A percentile compares a stretch with the other conserved stretches of the same genome.
Evolutionary conservation across 2,329 filamentous ascomycete genomes (phyloP).

Genomic region (Fulvia fulva): DNA sequence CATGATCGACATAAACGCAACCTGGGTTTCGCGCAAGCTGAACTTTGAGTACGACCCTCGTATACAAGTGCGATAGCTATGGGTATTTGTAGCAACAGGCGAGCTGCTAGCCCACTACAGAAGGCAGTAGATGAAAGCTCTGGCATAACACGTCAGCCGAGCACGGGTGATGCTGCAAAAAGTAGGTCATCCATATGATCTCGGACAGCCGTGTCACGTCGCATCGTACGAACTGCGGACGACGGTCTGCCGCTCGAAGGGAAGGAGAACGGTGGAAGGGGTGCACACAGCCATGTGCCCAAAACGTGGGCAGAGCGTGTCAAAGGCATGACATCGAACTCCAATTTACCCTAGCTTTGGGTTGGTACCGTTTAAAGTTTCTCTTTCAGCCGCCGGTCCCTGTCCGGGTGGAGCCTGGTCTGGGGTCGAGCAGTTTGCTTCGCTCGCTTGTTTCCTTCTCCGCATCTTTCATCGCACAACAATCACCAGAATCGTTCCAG

Average conservation of each 20-base stretch:
- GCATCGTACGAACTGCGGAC: background rate
- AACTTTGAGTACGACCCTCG: background rate
- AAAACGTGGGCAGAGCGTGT: background rate
- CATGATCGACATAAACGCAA: background rate
- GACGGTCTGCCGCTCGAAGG: background rate
- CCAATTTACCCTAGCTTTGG: background rate
- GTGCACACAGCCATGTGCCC: background rate
- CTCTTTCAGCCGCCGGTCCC: background rate
- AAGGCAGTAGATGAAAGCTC: background rate
- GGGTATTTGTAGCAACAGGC: background rate
- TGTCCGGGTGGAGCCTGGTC: background rate
- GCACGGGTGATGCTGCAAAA: background rate
- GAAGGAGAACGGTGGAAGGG: background rate
- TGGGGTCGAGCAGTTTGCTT: background rate
- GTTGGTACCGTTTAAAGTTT: background rate
- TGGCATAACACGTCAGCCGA: background rate
- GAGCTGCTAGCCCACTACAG: background rate
- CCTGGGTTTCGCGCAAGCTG: background rate
- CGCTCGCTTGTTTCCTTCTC: background rate
- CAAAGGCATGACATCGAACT: background rate
- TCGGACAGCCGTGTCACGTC: background rate
- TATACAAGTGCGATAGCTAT: background rate
- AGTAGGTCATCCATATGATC: background rate
- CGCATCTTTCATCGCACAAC: constrained; percentile 4
- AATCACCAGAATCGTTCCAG: constrained; percentile 14